Evolutionary conservation across 805 yeast genomes (phyloP).

Genomic region (Hanseniaspora lachancei): DNA sequence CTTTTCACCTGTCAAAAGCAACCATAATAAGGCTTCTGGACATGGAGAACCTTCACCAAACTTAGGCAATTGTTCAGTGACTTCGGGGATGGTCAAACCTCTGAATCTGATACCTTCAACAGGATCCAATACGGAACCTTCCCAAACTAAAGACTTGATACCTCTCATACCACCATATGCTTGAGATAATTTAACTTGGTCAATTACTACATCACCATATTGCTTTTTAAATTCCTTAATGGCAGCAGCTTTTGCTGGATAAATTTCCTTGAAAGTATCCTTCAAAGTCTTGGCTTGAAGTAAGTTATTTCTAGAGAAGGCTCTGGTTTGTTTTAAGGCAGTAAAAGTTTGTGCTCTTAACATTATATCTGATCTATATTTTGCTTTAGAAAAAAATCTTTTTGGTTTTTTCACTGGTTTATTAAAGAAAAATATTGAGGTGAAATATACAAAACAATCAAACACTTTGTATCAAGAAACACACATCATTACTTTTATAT

Average conservation of each 20-base stretch:
- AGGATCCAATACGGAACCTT: slow-evolving; percentile 75
- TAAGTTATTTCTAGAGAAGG: slow-evolving; percentile 3
- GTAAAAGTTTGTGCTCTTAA: slow-evolving; percentile 5
- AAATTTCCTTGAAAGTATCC: slow-evolving; percentile 83
- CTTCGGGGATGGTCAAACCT: slow-evolving; percentile 71
- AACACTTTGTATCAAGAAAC: no score
- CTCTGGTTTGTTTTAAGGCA: slow-evolving; percentile 6
- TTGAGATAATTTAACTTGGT: slow-evolving; percentile 63
- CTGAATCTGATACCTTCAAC: slow-evolving; percentile 79
- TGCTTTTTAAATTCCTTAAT: slow-evolving; percentile 72
- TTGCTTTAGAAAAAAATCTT: slow-evolving; percentile 6
- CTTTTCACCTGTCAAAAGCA: slow-evolving; percentile 67
- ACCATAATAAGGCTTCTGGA: slow-evolving; percentile 78
- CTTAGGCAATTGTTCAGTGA: slow-evolving; percentile 62
- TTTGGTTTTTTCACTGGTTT: not conserved
- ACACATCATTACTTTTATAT: no score
- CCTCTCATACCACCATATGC: slow-evolving; percentile 91
- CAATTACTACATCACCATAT: slow-evolving; percentile 63
- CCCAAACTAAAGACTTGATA: slow-evolving; percentile 75
- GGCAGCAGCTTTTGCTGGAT: slow-evolving; percentile 86
- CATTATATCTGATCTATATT: not conserved
- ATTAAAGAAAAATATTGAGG: no score
- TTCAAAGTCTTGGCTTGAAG: slow-evolving; percentile 49
- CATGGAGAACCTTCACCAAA: slow-evolving; percentile 59
- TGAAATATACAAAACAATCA: no score